Conservation (phyloP, 768 basidiomycete species). For the Suillus plorans region DNA sequence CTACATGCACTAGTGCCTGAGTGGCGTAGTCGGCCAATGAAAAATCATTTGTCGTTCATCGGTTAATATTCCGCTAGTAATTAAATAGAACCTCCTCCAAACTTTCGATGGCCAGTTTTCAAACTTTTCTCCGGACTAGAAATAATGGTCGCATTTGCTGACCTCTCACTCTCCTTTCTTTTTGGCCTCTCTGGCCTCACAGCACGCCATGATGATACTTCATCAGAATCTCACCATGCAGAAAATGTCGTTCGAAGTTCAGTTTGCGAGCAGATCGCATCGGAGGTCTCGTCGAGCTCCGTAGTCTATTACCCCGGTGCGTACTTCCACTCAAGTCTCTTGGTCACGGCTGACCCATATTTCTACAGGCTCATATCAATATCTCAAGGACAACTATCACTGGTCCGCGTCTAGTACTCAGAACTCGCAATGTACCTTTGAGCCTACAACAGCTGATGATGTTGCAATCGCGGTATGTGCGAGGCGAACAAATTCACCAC, state of each 20-base stretch:
- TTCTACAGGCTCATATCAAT: constrained; percentile 21
- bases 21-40: no score
- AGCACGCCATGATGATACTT: no score
- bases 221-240: neutral
- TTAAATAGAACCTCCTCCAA: no score
- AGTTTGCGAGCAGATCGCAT: constrained; percentile 37
- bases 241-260: neutral
- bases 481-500: neutral
- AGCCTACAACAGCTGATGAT: constrained; percentile 50
- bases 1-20: no score
- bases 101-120: no score
- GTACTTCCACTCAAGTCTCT: neutral
- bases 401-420: constrained; percentile 49
- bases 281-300: constrained; percentile 41
- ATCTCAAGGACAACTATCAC: constrained; percentile 42
- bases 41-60: no score
- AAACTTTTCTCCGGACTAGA: neutral
- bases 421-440: constrained; percentile 44
- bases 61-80: no score
- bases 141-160: neutral
- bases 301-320: constrained; percentile 46
- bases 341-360: neutral
- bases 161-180: neutral
- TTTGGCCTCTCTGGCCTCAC: neutral
- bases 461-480: constrained; percentile 44